These are phyloP conservation scores for Ceratocystis diversiconidia DNA, from an alignment of 2,329 filamentous ascomycete species.

Conservation along the genomic window DNA sequence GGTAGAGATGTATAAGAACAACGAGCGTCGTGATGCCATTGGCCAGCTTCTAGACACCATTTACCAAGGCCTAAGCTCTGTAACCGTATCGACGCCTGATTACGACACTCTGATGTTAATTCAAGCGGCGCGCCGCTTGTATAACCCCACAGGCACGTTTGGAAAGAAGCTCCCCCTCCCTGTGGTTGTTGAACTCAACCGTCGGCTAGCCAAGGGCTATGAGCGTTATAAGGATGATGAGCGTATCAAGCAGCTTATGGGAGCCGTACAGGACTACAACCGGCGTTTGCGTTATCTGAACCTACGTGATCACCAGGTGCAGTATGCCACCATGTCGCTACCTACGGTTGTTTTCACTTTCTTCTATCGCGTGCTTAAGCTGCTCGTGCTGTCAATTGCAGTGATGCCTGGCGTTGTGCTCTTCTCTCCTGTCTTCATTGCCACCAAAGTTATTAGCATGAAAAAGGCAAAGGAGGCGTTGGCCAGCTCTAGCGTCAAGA, in stretches of 20 bases:
- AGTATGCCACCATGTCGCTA: slow-evolving; percentile 74
- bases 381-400: slow-evolving; percentile 60
- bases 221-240: slow-evolving; percentile 84
- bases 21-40: slow-evolving; percentile 75
- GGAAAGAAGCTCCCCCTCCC: slow-evolving; percentile 87
- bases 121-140: slow-evolving; percentile 81
- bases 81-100: slow-evolving; percentile 83
- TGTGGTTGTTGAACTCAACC: slow-evolving; percentile 85
- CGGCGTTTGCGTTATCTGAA: slow-evolving; percentile 70
- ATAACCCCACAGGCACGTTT: slow-evolving; percentile 55
- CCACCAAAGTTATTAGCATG: slow-evolving; percentile 66
- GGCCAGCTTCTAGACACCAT: slow-evolving; percentile 73
- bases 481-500: slow-evolving; percentile 75
- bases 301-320: slow-evolving; percentile 85
- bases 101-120: slow-evolving; percentile 96
- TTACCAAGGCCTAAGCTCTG: slow-evolving; percentile 68
- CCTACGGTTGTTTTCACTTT: slow-evolving; percentile 61
- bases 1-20: slow-evolving; percentile 71
- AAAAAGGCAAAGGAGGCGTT: slow-evolving; percentile 73
- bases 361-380: slow-evolving; percentile 65
- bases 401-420: slow-evolving; percentile 77
- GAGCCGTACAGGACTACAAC: slow-evolving; percentile 73
- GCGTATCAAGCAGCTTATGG: slow-evolving; percentile 61
- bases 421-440: slow-evolving; percentile 78
- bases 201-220: slow-evolving; percentile 80